These are phyloP conservation scores for Xanthoconium purpureum DNA, from an alignment of 768 basidiomycete genomes.

Conservation along the genomic window DNA sequence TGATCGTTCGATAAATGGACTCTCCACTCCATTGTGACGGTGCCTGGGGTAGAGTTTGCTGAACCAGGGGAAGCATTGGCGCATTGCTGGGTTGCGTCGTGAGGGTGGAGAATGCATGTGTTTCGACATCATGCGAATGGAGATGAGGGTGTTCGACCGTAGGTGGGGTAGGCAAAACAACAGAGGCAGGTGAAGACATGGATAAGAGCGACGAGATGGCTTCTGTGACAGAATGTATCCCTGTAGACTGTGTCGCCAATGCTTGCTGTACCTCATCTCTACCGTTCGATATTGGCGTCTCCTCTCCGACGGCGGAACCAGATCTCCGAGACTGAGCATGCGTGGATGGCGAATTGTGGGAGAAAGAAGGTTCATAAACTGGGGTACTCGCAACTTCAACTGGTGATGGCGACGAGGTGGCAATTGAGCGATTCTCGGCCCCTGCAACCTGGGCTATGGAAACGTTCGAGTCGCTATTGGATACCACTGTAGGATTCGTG, in stretches of 20 bases:
- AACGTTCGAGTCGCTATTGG: conserved; percentile 3
- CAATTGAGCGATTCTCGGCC: not conserved
- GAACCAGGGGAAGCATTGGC: not conserved
- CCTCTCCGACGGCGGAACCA: not conserved
- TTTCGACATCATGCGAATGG: conserved; percentile 7
- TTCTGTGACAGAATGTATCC: conserved; percentile 16
- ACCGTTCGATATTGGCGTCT: not conserved
- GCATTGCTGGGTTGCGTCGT: conserved; percentile 9
- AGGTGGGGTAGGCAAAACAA: not conserved
- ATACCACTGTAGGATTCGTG: not conserved
- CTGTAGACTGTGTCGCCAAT: not conserved
- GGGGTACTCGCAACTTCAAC: not conserved
- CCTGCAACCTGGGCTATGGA: not conserved
- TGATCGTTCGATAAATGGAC: conserved; percentile 94
- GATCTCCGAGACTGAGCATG: not conserved
- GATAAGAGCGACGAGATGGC: conserved; percentile 21
- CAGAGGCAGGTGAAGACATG: conserved; percentile 3
- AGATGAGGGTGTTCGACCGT: conserved; percentile 1
- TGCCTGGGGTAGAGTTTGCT: conserved; percentile 4
- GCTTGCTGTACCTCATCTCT: not conserved
- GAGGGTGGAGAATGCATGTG: not conserved
- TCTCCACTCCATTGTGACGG: conserved; percentile 51
- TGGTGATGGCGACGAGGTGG: not conserved
- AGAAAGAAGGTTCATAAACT: not conserved
- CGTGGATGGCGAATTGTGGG: not conserved